A percentile compares a stretch with the other conserved stretches of the same genome.
These are phyloP conservation scores for Quercus phellos DNA, from an alignment of 331 rosid genomes.

Conservation along the genomic window DNA sequence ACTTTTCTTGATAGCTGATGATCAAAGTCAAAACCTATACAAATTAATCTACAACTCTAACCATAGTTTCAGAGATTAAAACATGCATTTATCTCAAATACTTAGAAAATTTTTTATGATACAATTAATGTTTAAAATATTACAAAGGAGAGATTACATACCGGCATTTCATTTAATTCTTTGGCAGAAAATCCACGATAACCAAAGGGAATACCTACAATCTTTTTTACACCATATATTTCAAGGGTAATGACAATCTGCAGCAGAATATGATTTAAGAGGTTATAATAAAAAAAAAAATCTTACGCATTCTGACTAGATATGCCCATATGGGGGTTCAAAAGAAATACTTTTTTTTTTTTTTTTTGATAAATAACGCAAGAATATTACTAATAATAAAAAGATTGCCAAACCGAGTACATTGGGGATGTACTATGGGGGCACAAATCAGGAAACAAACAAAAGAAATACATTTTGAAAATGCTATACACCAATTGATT, in stretches of 20 bases:
- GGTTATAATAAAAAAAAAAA: neutral
- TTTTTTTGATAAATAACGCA: no score
- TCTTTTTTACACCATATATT: slow-evolving; percentile 87
- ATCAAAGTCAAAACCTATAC: slow-evolving; percentile 20
- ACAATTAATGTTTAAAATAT: slow-evolving; percentile 3
- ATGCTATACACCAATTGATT: neutral
- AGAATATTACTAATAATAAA: no score
- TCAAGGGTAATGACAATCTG: slow-evolving; percentile 98
- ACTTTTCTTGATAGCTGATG: slow-evolving; percentile 81
- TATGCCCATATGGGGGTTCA: neutral
- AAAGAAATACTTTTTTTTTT: neutral
- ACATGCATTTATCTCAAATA: neutral
- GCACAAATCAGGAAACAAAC: no score
- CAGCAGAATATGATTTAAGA: slow-evolving; percentile 26
- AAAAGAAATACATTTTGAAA: neutral
- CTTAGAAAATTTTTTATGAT: neutral
- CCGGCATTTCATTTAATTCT: slow-evolving; percentile 79
- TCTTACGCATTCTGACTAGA: neutral
- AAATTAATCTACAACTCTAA: slow-evolving; percentile 14
- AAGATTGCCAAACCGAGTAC: no score
- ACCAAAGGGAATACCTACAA: slow-evolving; percentile 96
- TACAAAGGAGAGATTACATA: slow-evolving; percentile 28
- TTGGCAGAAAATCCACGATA: slow-evolving; percentile 83
- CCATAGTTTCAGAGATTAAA: neutral
- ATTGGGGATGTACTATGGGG: no score